Conservation (phyloP, 768 basidiomycete genomes). For the Rhodocollybia butyracea region DNA sequence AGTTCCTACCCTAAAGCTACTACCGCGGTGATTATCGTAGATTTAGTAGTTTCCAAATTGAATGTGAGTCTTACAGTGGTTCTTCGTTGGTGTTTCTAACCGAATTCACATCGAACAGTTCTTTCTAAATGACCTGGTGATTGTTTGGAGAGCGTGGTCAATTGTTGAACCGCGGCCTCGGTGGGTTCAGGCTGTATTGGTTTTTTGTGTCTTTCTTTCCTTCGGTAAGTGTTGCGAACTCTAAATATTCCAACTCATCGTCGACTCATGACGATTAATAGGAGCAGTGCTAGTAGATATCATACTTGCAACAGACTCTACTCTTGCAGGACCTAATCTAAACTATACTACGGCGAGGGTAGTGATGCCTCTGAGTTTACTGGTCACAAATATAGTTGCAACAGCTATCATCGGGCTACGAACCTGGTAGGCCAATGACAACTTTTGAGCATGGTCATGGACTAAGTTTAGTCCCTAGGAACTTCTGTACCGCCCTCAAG, state of each 20-base stretch:
- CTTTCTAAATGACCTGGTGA: neutral
- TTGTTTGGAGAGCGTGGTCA: neutral
- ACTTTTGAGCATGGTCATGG: neutral
- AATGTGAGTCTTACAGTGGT: neutral
- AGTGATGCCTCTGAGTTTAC: neutral
- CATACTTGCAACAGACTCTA: neutral
- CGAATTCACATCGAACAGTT: no score
- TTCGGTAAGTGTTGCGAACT: neutral
- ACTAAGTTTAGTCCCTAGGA: neutral
- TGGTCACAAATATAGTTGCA: neutral
- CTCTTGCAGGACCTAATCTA: neutral
- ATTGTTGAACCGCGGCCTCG: neutral
- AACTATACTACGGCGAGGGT: neutral
- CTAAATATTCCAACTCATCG: neutral
- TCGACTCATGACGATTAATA: neutral
- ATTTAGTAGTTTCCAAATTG: neutral
- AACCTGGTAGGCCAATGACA: neutral
- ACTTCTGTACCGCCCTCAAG: neutral
- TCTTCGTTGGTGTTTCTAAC: no score
- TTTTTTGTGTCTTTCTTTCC: neutral
- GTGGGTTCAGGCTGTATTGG: neutral
- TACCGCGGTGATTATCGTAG: neutral
- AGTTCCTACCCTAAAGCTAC: neutral
- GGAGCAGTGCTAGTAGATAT: neutral
- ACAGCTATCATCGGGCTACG: neutral